Evolutionary conservation across 192 early-diverging fungal species (phyloP), one percentile per base, ranked within the genome.

Genomic region (Entomortierella lignicola): DNA sequence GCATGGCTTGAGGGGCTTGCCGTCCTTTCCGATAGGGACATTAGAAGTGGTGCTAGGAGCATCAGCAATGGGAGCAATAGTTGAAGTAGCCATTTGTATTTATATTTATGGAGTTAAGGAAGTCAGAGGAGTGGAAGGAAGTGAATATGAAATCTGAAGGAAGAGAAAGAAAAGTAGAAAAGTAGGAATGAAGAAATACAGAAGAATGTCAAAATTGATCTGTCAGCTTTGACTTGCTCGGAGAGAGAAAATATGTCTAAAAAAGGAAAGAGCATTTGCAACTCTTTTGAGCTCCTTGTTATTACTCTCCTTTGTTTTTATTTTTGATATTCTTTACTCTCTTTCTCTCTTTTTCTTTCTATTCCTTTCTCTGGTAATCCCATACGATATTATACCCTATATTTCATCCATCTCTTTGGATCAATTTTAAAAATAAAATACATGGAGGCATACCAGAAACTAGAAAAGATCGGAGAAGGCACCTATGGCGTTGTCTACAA

Each of bases 401-500:
- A 3, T 42, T 10, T 15, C 55, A 43, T 64, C 31, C 8, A 41
- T 50, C 51, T 53, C 15, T 32, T 48, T 31, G 41, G 2, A 11
- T 39, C 34, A 15, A 41, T n/a, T 31, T 37, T 48, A 10, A 31
- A 54, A 18, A 31, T 7, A 30, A 8, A 34, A 11, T 10, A 20
- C 5, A 57, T 57, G 17, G 87, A 87, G 29, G 86, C 86, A 44
- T 95, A 92, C 73, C 67, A 85, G 27, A 93, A 92, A 72, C 80
- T 92, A 25, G 88, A 92, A 70, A 94, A 94, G 84, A 86, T 94
- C 57, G 93, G 93, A 69, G 93, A 94, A 72, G 93, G 93, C 66
- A 93, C 92, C 27, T 94, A 94, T 37, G 93, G 93, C 26, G 88
- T 92, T 32, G 93, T 94, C 20, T 94, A 91, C 82, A 92, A 91